Percentiles rank a stretch among this genome's conserved stretches.
These are phyloP conservation scores for Leucosporidium scottii DNA, from an alignment of 768 basidiomycete species.

Conservation along the genomic window DNA sequence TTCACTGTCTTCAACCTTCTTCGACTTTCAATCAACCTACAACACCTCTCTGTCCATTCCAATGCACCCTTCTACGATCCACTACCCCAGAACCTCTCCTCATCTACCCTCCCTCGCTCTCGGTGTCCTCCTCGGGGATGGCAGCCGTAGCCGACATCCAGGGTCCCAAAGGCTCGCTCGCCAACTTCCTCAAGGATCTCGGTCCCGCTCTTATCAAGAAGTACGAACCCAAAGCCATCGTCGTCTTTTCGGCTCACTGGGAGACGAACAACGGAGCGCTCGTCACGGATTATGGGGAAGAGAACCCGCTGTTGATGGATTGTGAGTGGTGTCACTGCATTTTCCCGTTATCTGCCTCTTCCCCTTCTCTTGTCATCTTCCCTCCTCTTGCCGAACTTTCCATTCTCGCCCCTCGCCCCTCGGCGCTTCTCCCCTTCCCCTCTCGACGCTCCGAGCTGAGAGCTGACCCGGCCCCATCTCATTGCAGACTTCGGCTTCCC, in stretches of 20 bases:
- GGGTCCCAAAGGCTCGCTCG: conserved; percentile 55
- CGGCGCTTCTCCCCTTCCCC: not conserved
- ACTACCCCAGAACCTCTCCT: conserved; percentile 26
- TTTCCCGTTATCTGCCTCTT: too few species aligned
- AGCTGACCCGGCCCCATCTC: not conserved
- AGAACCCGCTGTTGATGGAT: conserved; percentile 67
- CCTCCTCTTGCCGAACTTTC: too few species aligned
- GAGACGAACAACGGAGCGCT: conserved; percentile 57
- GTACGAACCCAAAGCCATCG: conserved; percentile 65
- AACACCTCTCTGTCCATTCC: conserved; percentile 47
- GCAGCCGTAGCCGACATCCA: conserved; percentile 28
- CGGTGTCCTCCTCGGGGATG: not conserved
- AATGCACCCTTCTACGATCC: conserved; percentile 34
- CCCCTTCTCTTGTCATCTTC: too few species aligned
- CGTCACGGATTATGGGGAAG: conserved; percentile 69
- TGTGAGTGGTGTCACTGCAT: too few species aligned
- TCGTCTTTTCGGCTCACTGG: conserved; percentile 80
- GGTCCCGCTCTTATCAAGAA: conserved; percentile 54
- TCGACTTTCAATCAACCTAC: not conserved
- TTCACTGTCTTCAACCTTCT: not conserved
- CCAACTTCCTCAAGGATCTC: conserved; percentile 46
- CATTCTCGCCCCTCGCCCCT: too few species aligned
- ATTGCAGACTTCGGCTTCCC: conserved; percentile 55
- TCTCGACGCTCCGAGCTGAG: not conserved
- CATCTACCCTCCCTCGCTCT: conserved; percentile 11